phyloP scores from a whole-genome alignment of 805 yeast species.

The Candida piceae region DNA sequence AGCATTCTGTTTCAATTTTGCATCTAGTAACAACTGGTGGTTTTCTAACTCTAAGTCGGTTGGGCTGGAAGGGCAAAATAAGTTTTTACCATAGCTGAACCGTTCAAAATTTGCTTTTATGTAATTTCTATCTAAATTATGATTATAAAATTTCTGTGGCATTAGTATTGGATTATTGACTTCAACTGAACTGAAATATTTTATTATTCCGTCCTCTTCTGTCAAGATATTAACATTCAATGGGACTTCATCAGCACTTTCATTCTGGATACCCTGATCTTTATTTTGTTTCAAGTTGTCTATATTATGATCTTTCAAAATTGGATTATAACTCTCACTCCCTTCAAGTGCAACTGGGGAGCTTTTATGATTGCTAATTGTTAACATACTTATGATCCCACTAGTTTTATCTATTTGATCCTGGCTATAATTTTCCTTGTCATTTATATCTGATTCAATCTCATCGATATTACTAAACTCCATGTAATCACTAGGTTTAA shows the following conservation, averaged over 20 bases:
- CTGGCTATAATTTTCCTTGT: not conserved
- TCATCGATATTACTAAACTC: no score
- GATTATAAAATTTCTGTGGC: slow-evolving; percentile 19
- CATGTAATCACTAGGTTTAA: not conserved
- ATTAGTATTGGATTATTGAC: slow-evolving; percentile 4
- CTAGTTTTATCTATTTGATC: not conserved
- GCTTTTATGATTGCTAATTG: not conserved
- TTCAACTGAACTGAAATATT: slow-evolving; percentile 7
- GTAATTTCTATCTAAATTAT: slow-evolving; percentile 3
- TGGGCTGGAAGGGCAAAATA: slow-evolving; percentile 18
- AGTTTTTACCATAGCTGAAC: slow-evolving; percentile 1
- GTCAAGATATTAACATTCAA: not conserved
- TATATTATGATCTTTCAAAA: not conserved
- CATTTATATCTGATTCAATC: not conserved
- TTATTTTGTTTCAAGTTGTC: not conserved
- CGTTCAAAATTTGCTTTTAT: slow-evolving; percentile 1
- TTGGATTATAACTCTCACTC: not conserved
- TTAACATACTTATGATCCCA: not conserved
- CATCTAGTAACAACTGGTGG: slow-evolving; percentile 3
- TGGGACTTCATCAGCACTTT: not conserved
- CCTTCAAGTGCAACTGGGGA: not conserved
- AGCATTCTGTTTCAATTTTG: slow-evolving; percentile 7
- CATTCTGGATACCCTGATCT: no score
- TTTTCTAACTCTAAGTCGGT: slow-evolving; percentile 2
- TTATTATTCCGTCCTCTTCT: slow-evolving; percentile 1